Percentiles rank a stretch among this genome's conserved stretches.
Evolutionary conservation across 2,329 filamentous ascomycete species (phyloP).

Genomic region (Alternaria brassicae): DNA sequence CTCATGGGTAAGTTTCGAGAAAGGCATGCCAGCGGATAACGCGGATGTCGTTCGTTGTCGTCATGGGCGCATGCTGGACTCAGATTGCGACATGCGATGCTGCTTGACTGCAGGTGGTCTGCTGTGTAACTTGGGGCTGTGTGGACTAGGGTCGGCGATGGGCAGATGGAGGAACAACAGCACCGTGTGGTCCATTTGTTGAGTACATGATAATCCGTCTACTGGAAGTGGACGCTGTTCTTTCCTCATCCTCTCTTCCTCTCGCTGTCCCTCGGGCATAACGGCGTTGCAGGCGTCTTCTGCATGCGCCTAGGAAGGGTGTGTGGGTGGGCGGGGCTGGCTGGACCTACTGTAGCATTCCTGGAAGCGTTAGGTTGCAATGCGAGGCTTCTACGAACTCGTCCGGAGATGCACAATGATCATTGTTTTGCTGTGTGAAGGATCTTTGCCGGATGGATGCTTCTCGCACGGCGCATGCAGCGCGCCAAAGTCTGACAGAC

Average conservation of each 20-base stretch:
- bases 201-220: not conserved
- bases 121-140: slow-evolving; percentile 1
- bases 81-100: slow-evolving; percentile 7
- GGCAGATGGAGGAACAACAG: not conserved
- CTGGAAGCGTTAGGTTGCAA: not conserved
- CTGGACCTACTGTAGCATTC: not conserved
- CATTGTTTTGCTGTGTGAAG: not conserved
- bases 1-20: slow-evolving; percentile 21
- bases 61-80: not conserved
- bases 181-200: not conserved
- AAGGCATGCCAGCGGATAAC: slow-evolving; percentile 18
- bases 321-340: not conserved
- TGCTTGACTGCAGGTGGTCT: slow-evolving; percentile 4
- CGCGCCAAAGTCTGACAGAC: not conserved
- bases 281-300: not conserved
- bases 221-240: not conserved
- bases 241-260: not conserved
- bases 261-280: not conserved
- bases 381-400: not conserved
- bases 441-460: not conserved
- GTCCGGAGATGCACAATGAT: not conserved
- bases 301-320: not conserved
- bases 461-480: not conserved
- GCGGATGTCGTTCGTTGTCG: not conserved
- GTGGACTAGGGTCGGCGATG: not conserved